Evolutionary conservation across 805 yeast genomes (phyloP).

Genomic region (Sporopachydermia lactativora): DNA sequence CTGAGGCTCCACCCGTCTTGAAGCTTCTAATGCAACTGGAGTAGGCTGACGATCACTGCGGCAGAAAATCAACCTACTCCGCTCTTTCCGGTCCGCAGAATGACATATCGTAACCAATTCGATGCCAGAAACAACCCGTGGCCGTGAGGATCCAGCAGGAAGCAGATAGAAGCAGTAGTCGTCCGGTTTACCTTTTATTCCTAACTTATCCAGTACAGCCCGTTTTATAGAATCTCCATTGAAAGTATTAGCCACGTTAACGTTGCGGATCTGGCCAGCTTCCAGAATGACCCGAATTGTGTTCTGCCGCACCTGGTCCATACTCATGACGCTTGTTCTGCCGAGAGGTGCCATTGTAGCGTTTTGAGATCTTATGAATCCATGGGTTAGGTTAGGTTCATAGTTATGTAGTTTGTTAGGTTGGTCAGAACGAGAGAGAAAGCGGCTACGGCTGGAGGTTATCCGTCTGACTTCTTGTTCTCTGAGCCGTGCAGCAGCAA

Average conservation of each 20-base stretch:
- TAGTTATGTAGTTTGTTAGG: not conserved
- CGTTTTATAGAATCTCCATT: constrained; percentile 68
- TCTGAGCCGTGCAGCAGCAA: constrained; percentile 34
- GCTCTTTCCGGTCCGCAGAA: constrained; percentile 55
- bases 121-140: constrained; percentile 49
- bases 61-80: constrained; percentile 57
- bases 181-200: constrained; percentile 35
- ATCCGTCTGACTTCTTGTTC: constrained; percentile 17
- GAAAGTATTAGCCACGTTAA: constrained; percentile 19
- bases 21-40: constrained; percentile 39
- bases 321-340: not conserved
- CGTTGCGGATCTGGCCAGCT: not conserved
- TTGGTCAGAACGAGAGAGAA: constrained; percentile 7
- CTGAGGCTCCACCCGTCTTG: constrained; percentile 26
- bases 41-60: constrained; percentile 51
- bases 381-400: constrained; percentile 3
- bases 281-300: not conserved
- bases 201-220: constrained; percentile 49
- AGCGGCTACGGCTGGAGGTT: constrained; percentile 7
- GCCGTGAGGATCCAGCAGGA: constrained; percentile 19
- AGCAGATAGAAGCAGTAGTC: constrained; percentile 22
- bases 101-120: constrained; percentile 76
- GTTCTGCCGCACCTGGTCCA: not conserved
- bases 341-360: not conserved
- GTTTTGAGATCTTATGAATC: constrained; percentile 6